phyloP scores from a whole-genome alignment of 2,329 filamentous ascomycete genomes.

The Thermothelomyces thermophilus region DNA sequence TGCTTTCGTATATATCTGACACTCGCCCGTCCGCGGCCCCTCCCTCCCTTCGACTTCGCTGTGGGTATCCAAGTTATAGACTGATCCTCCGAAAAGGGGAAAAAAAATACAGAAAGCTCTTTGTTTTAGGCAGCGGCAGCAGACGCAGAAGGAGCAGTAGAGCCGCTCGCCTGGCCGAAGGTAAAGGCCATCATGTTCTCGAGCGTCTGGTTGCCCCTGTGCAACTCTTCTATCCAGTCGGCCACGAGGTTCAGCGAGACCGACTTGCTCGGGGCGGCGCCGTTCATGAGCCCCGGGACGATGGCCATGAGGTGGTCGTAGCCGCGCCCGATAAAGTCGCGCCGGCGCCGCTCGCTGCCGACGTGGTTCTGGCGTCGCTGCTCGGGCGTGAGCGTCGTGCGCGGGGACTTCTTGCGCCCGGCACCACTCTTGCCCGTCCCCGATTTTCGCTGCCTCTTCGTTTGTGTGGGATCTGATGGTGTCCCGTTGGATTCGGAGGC shows the following conservation, averaged over 20 bases:
- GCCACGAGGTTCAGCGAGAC: constrained; percentile 68
- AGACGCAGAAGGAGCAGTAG: too few species aligned
- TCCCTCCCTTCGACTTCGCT: too few species aligned
- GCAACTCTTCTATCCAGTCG: constrained; percentile 68
- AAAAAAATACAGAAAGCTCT: too few species aligned
- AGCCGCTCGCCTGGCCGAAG: too few species aligned
- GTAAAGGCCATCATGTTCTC: too few species aligned
- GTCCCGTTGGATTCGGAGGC: too few species aligned
- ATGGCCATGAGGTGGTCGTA: constrained; percentile 74
- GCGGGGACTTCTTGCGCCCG: constrained; percentile 38
- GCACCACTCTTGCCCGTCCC: neutral
- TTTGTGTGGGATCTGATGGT: neutral
- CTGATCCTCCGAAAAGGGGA: too few species aligned
- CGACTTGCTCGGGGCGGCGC: constrained; percentile 71
- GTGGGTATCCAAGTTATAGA: too few species aligned
- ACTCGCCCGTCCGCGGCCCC: too few species aligned
- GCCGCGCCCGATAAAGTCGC: constrained; percentile 73
- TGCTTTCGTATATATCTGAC: too few species aligned
- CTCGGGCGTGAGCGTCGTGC: constrained; percentile 71
- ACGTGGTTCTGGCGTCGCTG: constrained; percentile 86
- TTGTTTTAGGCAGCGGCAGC: too few species aligned
- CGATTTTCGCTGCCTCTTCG: neutral
- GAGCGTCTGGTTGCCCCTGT: constrained; percentile 27
- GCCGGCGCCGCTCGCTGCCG: constrained; percentile 76
- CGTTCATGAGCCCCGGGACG: constrained; percentile 66